phyloP scores from a whole-genome alignment of 805 yeast genomes.

The Wilhelminamyces savonicus region DNA sequence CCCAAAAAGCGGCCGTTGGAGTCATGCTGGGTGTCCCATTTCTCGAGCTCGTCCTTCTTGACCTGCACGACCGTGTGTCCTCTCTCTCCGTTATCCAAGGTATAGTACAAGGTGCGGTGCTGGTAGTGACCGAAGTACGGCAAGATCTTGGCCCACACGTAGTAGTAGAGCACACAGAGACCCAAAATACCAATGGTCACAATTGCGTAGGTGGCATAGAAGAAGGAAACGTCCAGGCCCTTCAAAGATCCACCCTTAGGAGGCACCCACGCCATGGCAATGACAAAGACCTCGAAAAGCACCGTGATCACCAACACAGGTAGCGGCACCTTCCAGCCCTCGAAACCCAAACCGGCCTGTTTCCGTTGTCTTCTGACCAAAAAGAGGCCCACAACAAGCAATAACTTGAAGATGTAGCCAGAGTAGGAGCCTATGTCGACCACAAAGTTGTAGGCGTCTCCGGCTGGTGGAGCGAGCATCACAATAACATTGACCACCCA shows the following conservation, averaged over 20 bases:
- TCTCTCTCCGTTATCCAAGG: conserved; percentile 29
- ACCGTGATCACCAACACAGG: conserved; percentile 27
- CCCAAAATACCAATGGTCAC: conserved; percentile 27
- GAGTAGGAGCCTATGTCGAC: conserved; percentile 26
- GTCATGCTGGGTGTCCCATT: conserved; percentile 27
- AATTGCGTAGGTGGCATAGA: conserved; percentile 37
- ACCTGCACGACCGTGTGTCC: conserved; percentile 37
- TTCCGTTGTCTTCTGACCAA: conserved; percentile 24
- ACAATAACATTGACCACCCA: conserved; percentile 20
- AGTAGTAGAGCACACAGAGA: conserved; percentile 27
- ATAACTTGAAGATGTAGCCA: conserved; percentile 20
- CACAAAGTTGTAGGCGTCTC: conserved; percentile 27
- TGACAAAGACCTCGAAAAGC: conserved; percentile 29
- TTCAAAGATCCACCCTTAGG: conserved; percentile 30
- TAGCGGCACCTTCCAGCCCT: conserved; percentile 27
- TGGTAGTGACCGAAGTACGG: conserved; percentile 26
- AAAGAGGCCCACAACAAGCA: conserved; percentile 20
- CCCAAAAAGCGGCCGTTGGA: no score
- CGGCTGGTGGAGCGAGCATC: conserved; percentile 27
- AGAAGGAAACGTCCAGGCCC: conserved; percentile 37
- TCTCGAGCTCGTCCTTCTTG: conserved; percentile 17
- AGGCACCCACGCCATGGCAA: conserved; percentile 38
- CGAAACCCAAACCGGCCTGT: conserved; percentile 20
- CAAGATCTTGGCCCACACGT: conserved; percentile 28
- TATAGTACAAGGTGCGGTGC: conserved; percentile 23